Conservation (phyloP, 306 rosid species). For the Betula pendula region DNA sequence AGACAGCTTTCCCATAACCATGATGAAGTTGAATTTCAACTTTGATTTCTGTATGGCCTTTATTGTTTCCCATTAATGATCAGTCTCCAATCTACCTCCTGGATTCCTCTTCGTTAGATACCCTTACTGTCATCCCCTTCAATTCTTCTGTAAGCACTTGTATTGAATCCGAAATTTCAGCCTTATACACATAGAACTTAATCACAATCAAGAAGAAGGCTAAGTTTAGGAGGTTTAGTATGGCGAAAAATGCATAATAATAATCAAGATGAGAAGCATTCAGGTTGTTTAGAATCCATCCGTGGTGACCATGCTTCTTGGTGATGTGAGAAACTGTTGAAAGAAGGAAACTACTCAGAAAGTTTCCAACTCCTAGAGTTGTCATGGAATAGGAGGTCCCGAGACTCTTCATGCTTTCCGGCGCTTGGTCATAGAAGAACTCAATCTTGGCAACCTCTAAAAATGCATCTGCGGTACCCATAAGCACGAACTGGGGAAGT, state of each 20-base stretch:
- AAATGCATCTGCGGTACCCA: slow-evolving; percentile 83
- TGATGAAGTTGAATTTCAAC: neutral
- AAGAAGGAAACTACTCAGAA: slow-evolving; percentile 74
- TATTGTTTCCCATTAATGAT: neutral
- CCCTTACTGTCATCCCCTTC: slow-evolving; percentile 39
- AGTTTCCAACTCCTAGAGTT: slow-evolving; percentile 77
- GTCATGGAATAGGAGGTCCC: slow-evolving; percentile 78
- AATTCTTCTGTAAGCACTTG: slow-evolving; percentile 58
- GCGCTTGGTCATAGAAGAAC: slow-evolving; percentile 93
- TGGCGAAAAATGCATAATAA: slow-evolving; percentile 67
- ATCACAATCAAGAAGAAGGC: slow-evolving; percentile 35
- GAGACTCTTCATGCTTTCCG: slow-evolving; percentile 81
- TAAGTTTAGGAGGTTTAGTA: slow-evolving; percentile 37
- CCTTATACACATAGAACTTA: slow-evolving; percentile 65
- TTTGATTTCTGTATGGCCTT: neutral
- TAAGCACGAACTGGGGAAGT: slow-evolving; percentile 77
- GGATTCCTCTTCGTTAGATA: slow-evolving; percentile 13
- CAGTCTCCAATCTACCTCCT: neutral
- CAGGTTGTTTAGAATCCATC: slow-evolving; percentile 84
- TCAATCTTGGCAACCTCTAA: slow-evolving; percentile 78
- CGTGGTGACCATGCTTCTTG: slow-evolving; percentile 48
- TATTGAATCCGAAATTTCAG: slow-evolving; percentile 78
- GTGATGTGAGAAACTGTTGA: slow-evolving; percentile 66
- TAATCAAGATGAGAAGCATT: slow-evolving; percentile 84
- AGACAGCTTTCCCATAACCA: neutral